Base-by-base conservation (phyloP, 2,329 filamentous ascomycete species). In the Colletotrichum sp. region DNA sequence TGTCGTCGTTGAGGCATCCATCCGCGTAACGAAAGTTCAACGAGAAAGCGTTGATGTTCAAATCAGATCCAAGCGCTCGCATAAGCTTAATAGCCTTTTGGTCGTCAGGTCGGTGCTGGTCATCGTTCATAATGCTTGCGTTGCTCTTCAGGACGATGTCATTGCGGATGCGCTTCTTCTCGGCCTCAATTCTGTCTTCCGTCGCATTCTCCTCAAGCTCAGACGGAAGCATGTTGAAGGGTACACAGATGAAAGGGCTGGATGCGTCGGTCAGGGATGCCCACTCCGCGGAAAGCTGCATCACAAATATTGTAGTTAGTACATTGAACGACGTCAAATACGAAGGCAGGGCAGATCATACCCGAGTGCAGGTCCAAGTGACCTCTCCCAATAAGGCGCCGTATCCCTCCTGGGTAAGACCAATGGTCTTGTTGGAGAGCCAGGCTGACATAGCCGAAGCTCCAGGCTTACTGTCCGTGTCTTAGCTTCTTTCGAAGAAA, bases 1-100 rank as follows among this genome's bases (percentile, higher is more conserved):
- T 80, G 60, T 89, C 86, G 0, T 79, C 80, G 75, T 89, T 89
- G 18, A 87, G 79, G 0, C 59, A 79, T 0, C 85, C 86, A 16
- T 88, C 77, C 1, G 79, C 67, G 57, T 87, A 77, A 4, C 82
- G 81, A 81, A 86, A 89, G 75, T 89, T 89, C 30, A 86, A 78
- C 0, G 85, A 81, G 66, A 88, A 87, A 8, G 84, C 84, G 73
- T 89, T 88, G 78, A 89, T 88, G 77, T 87, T 88, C 9, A 87
- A 80, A n/a, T 89, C 87, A 0, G 86, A 87, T 1, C 87, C 87
- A 1, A 89, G 76, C 0, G 83, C 80, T 1, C 84, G 81, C 32
- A 89, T 83, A 1, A 88, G 79, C 7, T 81, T 79, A 78, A 87
- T 84, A 0, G 84, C 84, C 24, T 85, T 82, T 5, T 79, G 69